Evolutionary conservation across 2,329 filamentous ascomycete species (phyloP), one percentile per base, ranked within the genome.

Genomic region (Monilinia fructigena): DNA sequence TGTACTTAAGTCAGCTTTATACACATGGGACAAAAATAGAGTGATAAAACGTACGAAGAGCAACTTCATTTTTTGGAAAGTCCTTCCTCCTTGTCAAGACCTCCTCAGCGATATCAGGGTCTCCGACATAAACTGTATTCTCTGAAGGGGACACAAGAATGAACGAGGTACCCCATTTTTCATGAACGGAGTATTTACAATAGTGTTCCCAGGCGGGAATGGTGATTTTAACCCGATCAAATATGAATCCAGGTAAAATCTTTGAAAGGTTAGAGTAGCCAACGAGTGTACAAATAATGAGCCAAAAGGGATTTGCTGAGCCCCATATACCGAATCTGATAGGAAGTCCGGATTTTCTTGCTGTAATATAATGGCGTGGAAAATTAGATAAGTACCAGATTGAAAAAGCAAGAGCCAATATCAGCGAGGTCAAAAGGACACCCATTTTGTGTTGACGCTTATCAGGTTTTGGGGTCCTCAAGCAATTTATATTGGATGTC

Each of bases 121-220:
- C 67, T 65, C 65, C 53, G 28, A 66, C 60, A 52, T 52, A 59
- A 38, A 68, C 12, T 18, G 66, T 66, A 35, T 65, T 62, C 45
- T 45, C 58, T 1, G 55, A 65, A 28, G 61, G 60, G 23, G 67
- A 62, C 31, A 68, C 67, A 35, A 68, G 55, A 50, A 47, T 56
- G 38, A 67, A 68, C 10, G 67, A 50, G 28, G 52, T 67, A 23
- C 66, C 67, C 55, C 64, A 65, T 23, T 66, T 66, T 20, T 68
- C 55, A 67, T 66, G 61, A 7, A 62, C 55, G 45, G 35, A 66
- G 62, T 65, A 58, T 50, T 65, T 61, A 16, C 66, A 66, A 48
- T 68, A 66, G 26, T 67, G 66, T 63, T 68, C 67, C 40, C 58
- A 65, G 26, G 65, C 67, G 45, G 64, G 63, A 26, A 67, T 68